Evolutionary conservation across 2,329 filamentous ascomycete species (phyloP).

Genomic region (Cucurbitaria berberidis): DNA sequence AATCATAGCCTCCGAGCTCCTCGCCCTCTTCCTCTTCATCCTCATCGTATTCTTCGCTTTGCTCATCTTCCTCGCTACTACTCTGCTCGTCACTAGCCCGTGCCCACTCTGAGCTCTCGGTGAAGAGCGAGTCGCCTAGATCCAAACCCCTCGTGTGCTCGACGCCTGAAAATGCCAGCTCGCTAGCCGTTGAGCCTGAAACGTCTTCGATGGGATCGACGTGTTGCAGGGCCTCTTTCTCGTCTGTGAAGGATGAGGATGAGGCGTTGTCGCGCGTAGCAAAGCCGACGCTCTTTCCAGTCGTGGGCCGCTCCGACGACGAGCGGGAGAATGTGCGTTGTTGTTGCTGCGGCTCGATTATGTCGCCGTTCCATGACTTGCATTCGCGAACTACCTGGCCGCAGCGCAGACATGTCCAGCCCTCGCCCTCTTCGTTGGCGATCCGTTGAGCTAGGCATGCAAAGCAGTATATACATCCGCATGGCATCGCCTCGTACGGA

Average conservation of each 20-base stretch:
- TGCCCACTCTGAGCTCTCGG: slow-evolving; percentile 48
- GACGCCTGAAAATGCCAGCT: slow-evolving; percentile 18
- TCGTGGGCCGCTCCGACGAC: slow-evolving; percentile 4
- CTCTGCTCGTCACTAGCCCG: slow-evolving; percentile 35
- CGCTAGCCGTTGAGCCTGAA: not conserved
- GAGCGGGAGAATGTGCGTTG: not conserved
- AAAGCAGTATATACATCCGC: slow-evolving; percentile 94
- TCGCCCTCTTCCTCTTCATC: slow-evolving; percentile 47
- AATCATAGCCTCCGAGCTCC: slow-evolving; percentile 30
- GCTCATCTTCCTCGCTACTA: slow-evolving; percentile 27
- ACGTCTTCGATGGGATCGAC: slow-evolving; percentile 42
- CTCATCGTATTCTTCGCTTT: slow-evolving; percentile 48
- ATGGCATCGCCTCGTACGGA: slow-evolving; percentile 89
- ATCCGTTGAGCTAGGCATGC: slow-evolving; percentile 90
- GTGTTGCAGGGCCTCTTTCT: slow-evolving; percentile 24
- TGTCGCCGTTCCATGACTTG: slow-evolving; percentile 89
- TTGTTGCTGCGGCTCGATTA: slow-evolving; percentile 59
- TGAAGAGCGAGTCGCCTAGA: slow-evolving; percentile 35
- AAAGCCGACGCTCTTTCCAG: slow-evolving; percentile 27
- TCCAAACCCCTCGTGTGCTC: slow-evolving; percentile 33
- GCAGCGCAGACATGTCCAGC: slow-evolving; percentile 89
- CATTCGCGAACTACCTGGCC: slow-evolving; percentile 84
- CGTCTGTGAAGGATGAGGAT: slow-evolving; percentile 13
- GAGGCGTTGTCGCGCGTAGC: slow-evolving; percentile 13
- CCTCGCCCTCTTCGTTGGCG: slow-evolving; percentile 91